Evolutionary conservation across 768 basidiomycete species (phyloP).

Genomic region (button mushroom (Agaricus bisporus)): DNA sequence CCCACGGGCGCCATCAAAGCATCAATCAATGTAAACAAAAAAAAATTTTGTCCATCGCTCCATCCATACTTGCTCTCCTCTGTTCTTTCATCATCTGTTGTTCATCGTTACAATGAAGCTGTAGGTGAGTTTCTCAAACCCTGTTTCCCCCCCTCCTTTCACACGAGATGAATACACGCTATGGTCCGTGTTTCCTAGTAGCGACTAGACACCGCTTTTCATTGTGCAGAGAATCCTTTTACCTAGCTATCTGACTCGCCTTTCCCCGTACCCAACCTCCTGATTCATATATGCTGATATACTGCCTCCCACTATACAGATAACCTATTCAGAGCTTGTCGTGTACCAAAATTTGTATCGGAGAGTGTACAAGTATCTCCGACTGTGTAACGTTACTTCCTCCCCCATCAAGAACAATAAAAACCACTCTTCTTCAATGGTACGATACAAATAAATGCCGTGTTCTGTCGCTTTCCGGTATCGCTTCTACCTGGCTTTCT

Average conservation of each 20-base stretch:
- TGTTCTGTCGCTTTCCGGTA: slow-evolving; percentile 93
- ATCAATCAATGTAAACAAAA: neutral
- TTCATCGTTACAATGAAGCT: neutral
- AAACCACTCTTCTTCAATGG: slow-evolving; percentile 20
- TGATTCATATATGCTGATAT: too few relatives aligned
- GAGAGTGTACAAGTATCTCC: neutral
- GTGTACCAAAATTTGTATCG: too few relatives aligned
- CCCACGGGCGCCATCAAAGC: neutral
- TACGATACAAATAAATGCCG: slow-evolving; percentile 36
- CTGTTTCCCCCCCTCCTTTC: slow-evolving; percentile 14
- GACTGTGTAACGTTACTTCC: too few relatives aligned
- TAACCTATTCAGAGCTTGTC: too few relatives aligned
- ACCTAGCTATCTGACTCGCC: slow-evolving; percentile 68
- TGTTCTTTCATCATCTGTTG: slow-evolving; percentile 1
- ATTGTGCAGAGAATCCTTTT: slow-evolving; percentile 58
- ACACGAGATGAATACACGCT: slow-evolving; percentile 61
- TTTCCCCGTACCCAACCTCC: slow-evolving; percentile 2
- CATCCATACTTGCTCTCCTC: slow-evolving; percentile 1
- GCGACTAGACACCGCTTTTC: slow-evolving; percentile 87
- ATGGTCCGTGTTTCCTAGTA: slow-evolving; percentile 98
- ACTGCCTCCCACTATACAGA: too few relatives aligned
- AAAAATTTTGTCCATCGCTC: neutral
- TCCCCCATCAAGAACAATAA: too few relatives aligned
- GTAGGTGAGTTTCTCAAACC: neutral
- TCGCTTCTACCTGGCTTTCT: slow-evolving; percentile 32